Percentiles rank a stretch among this genome's conserved stretches.
Conservation (phyloP, 140 eudicot genomes). For the Ambrosia hybrid region DNA sequence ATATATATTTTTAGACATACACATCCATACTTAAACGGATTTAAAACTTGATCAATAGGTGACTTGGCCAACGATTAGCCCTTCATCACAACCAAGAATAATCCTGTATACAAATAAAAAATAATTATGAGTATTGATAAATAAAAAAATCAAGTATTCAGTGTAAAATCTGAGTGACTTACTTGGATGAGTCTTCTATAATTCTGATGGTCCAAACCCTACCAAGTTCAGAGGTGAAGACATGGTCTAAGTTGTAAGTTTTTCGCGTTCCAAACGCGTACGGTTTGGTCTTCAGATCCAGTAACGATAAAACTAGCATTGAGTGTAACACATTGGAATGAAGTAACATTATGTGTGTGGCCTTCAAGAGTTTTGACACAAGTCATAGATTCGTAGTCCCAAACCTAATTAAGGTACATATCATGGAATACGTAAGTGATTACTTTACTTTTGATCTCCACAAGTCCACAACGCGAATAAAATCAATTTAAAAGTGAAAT, state of each 20-base stretch:
- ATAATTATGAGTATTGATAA: neutral
- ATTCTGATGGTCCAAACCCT: conserved; percentile 52
- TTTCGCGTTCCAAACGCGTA: conserved; percentile 41
- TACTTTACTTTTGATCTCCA: neutral
- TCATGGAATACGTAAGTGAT: neutral
- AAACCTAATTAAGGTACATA: conserved; percentile 39
- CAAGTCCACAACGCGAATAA: neutral
- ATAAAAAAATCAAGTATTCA: neutral
- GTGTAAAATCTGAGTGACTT: conserved; percentile 12
- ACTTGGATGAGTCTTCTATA: conserved; percentile 41
- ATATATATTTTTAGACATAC: neutral
- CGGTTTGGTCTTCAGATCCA: conserved; percentile 53
- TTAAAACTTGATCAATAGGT: neutral
- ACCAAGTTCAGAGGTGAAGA: conserved; percentile 41
- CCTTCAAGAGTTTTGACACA: conserved; percentile 60
- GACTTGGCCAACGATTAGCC: conserved; percentile 20
- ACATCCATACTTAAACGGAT: too few relatives aligned
- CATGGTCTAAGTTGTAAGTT: conserved; percentile 33
- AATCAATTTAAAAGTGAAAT: neutral
- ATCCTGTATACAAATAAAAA: conserved; percentile 30
- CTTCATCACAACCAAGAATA: conserved; percentile 52
- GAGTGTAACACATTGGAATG: conserved; percentile 27
- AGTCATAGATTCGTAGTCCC: conserved; percentile 54
- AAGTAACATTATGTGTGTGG: conserved; percentile 52
- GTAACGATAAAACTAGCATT: conserved; percentile 36